Base-by-base conservation (phyloP, 805 yeast species). In the Metschnikowia santaceciliae region DNA sequence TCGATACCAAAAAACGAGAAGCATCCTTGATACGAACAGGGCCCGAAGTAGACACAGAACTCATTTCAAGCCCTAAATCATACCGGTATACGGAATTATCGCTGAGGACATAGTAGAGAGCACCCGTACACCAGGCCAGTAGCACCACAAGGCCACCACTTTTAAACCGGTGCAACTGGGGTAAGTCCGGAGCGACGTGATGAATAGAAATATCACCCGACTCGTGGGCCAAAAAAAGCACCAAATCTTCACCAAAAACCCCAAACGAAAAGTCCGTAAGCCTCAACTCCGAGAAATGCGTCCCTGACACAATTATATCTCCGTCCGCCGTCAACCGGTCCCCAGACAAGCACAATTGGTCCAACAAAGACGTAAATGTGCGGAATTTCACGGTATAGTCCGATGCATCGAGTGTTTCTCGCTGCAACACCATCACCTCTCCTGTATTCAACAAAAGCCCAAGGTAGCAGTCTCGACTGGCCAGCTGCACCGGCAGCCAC, bases 361-460 rank as follows among this genome's bases (percentile, higher is more conserved):
- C 48, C 11, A 63, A 46, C 20, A 71, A 53, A 3, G 58, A 47
- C 11, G 66, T 62, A 43, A 71, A 69, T 30, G 71, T 57, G 22
- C 64, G 63, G 33, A 60, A 51, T 39, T 56, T 58, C 3, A 68
- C 62, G 13, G 47, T 32, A 45, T 66, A 72, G 37, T 62, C 61
- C 35, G 58, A 62, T 3, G 57, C 46, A 30, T 58, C 62, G 13
- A 56, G 50, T n/a, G 62, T 56, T 7, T 61, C 58, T 45, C 76
- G 56, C 39, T 62, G 61, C 17, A 72, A 54, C 4, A 72, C 50
- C 35, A 72, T 47, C 13, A 72, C 57, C 48, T 74, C 78, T 0
- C 74, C 73, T 1, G 76, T 64, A 49, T 69, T 72, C 46, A 65
- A 64, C 30, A 74, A 54, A 1, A 70, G 68, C 0, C 70, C 76